Evolutionary conservation across 352 stramenopile species (phyloP).

Genomic region (Phytophthora megakarya): DNA sequence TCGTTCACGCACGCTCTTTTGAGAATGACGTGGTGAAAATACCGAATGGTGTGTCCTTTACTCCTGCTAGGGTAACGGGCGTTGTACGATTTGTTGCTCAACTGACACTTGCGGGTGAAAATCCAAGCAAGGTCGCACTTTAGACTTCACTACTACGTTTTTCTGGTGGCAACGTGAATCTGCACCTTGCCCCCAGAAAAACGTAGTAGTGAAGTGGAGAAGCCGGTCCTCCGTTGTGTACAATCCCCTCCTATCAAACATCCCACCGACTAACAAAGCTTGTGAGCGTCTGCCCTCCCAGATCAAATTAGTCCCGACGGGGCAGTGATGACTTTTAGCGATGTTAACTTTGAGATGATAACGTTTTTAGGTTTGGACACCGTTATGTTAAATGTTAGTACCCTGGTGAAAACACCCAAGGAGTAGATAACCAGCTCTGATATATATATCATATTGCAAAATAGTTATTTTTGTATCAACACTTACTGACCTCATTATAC

Average conservation of each 20-base stretch:
- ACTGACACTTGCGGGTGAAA: constrained; percentile 1
- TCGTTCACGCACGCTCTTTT: too few relatives aligned
- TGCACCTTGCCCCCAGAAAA: too few relatives aligned
- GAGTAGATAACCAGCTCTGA: not conserved
- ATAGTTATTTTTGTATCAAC: not conserved
- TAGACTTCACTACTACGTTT: constrained; percentile 7
- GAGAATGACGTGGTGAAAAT: not conserved
- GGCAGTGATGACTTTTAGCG: not conserved
- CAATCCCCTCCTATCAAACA: not conserved
- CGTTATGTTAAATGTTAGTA: not conserved
- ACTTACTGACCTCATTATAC: not conserved
- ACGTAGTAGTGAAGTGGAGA: too few relatives aligned
- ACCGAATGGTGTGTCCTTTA: not conserved
- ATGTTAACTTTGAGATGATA: constrained; percentile 14
- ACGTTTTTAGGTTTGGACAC: constrained; percentile 11
- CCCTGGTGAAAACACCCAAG: not conserved
- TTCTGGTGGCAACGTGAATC: not conserved
- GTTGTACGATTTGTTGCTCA: not conserved
- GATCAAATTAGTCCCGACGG: not conserved
- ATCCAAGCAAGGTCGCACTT: not conserved
- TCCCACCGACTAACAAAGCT: constrained; percentile 12
- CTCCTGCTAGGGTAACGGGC: not conserved
- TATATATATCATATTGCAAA: not conserved
- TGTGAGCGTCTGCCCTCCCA: constrained; percentile 9
- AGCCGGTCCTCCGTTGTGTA: constrained; percentile 4